Evolutionary conservation across 2,329 filamentous ascomycete genomes (phyloP), one percentile per base, ranked within the genome.

Genomic region (Cercospora nicotianae): DNA sequence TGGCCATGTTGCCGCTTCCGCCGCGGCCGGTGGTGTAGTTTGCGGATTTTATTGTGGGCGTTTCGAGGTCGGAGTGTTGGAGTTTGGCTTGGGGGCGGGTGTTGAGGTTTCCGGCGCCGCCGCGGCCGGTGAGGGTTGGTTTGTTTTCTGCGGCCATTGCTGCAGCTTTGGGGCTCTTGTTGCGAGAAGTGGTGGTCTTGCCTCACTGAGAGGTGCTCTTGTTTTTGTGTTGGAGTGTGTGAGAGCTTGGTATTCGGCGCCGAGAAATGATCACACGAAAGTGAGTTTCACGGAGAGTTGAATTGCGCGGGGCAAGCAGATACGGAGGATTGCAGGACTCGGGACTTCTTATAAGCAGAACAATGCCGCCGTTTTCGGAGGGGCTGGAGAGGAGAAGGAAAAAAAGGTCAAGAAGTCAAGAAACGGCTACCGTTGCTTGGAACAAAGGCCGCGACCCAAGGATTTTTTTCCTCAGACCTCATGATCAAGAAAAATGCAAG

Each of bases 11-110:
- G 68, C 93, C 93, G 4, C 87, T 89, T 69, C 94, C 94, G 65
- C 94, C 94, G 62, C 94, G 91, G 66, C 94, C 94, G 3, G 94
- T 97, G 20, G 94, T 97, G 77, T 94, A 93, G 72, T 92, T 84
- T n/a, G 91, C 82, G 58, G 87, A 87, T 82, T 96, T 97, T 77
- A 98, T 87, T 12, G 88, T 91, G 0, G 94, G 94, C 1, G 93
- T 97, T 75, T 90, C 83, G 70, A 96, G 87, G 76, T 94, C 91
- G 71, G 87, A 81, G 67, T 79, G 71, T 60, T 77, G 75, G 59
- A 78, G 63, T 75, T 75, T 61, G 75, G 75, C 65, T 75, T 75
- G 74, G 59, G 79, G 77, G 28, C 80, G 78, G 28, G 78, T 78
- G 65, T 76, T 79, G 67, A 85, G 82, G 78, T 86, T 86, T 72